phyloP scores from a whole-genome alignment of 2,329 filamentous ascomycete genomes.

The Neopestalotiopsis clavispora region DNA sequence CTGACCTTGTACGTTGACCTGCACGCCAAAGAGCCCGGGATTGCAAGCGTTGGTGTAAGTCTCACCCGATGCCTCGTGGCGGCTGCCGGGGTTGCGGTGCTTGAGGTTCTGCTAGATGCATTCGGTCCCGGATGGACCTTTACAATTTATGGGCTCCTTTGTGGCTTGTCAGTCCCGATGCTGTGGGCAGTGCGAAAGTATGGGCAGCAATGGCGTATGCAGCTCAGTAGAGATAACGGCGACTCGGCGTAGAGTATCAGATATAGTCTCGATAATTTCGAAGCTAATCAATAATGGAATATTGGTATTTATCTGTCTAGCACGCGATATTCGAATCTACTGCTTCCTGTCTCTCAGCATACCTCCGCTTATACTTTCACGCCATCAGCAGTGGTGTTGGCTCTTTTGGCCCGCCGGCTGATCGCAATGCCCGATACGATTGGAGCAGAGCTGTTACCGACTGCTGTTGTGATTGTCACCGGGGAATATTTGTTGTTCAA shows the following conservation, averaged over 20 bases:
- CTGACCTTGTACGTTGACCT: neutral
- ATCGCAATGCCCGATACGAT: neutral
- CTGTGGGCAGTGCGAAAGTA: neutral
- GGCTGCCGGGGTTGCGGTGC: neutral
- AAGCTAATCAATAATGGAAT: too few species aligned
- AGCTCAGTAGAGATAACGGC: neutral
- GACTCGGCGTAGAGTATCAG: neutral
- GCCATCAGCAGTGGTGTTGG: neutral
- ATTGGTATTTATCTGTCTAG: too few species aligned
- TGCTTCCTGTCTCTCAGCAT: too few species aligned
- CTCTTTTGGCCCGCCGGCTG: neutral
- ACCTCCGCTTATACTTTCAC: neutral
- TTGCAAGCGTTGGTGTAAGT: neutral
- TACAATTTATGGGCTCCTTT: neutral
- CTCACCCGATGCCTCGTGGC: neutral
- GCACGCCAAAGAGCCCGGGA: neutral
- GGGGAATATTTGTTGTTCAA: neutral
- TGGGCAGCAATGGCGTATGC: neutral
- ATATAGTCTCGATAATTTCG: too few species aligned
- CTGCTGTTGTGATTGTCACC: neutral
- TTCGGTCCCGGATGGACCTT: neutral
- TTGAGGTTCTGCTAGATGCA: neutral
- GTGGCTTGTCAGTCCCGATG: neutral
- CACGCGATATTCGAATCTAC: too few species aligned
- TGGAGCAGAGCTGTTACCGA: neutral